Base-by-base conservation (phyloP, 2,329 filamentous ascomycete species). In the Colletotrichum filicis region DNA sequence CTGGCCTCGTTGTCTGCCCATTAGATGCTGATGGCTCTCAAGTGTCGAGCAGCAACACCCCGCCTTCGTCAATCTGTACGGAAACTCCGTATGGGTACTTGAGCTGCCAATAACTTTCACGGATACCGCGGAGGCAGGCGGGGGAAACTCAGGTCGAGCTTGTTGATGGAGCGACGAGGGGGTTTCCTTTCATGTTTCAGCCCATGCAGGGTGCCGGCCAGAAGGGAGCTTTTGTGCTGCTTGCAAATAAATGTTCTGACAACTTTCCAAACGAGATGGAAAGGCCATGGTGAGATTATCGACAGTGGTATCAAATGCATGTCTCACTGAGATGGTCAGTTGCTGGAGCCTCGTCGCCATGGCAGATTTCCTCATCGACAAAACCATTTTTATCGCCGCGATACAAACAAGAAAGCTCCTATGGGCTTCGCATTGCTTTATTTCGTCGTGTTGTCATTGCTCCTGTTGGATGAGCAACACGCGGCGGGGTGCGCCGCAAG, bases 201-300 rank as follows among this genome's bases (percentile, higher is more conserved):
- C 42, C n/a, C 30, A 69, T 70, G 70, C 70, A 73, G 60, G 66
- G 35, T 68, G 60, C 66, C 55, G 66, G 16, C 70, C 53, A 65
- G 56, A 60, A 32, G 53, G 68, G 22, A 67, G 68, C 37, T 42
- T 28, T 14, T 60, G 37, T 49, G 53, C 62, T 64, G 68, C 32
- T 59, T 53, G 49, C 62, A 42, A 30, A 42, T 56, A 24, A 30
- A 42, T 60, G 9, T 49, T n/a, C 37, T 19, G 52, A n/a, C n/a
- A 19, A 30, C 22, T 37, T 22, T 12, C 59, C 62, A 46, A 55
- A 70, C 46, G 55, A 55, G 11, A 28, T 19, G 46, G 55, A 37
- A 46, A 53, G 11, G 56, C 24, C 37, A n/a, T 22, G 46, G 22
- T 52, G 11, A 52, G 59, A 19, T 28, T 49, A n/a, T 62, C 42